Evolutionary conservation across 2,329 filamentous ascomycete genomes (phyloP).

Genomic region (Fusarium mangiferae): DNA sequence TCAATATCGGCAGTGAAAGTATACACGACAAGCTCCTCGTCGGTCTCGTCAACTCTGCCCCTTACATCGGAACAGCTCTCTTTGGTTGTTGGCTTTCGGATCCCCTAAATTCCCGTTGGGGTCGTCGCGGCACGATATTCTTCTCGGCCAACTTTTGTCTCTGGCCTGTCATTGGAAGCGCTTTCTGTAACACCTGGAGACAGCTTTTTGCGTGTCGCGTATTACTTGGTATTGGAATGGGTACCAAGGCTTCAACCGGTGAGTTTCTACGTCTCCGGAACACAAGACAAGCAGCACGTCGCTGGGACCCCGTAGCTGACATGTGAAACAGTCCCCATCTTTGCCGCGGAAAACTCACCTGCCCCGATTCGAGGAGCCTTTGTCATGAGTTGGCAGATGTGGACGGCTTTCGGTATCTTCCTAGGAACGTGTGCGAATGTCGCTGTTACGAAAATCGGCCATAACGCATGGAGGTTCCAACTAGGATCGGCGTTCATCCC

Average conservation of each 20-base stretch:
- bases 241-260: slow-evolving; percentile 74
- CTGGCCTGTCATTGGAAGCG: slow-evolving; percentile 75
- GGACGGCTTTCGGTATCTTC: slow-evolving; percentile 71
- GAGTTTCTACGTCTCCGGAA: slow-evolving; percentile 25
- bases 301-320: slow-evolving; percentile 14
- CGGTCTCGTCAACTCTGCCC: slow-evolving; percentile 73
- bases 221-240: slow-evolving; percentile 81
- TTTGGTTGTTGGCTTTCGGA: slow-evolving; percentile 75
- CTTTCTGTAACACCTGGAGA: slow-evolving; percentile 76
- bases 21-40: slow-evolving; percentile 61
- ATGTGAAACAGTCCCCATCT: slow-evolving; percentile 72
- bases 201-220: slow-evolving; percentile 78
- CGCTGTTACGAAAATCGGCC: slow-evolving; percentile 51
- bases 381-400: slow-evolving; percentile 85
- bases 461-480: slow-evolving; percentile 68
- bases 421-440: slow-evolving; percentile 70
- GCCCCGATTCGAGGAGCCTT: slow-evolving; percentile 77
- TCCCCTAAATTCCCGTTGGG: slow-evolving; percentile 61
- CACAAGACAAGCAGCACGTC: not conserved
- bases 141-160: slow-evolving; percentile 78
- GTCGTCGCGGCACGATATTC: slow-evolving; percentile 70
- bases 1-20: slow-evolving; percentile 53
- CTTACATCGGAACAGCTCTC: slow-evolving; percentile 60
- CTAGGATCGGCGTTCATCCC: slow-evolving; percentile 72
- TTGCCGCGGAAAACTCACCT: slow-evolving; percentile 78